These are phyloP conservation scores for Chionographis japonica DNA, from an alignment of 106 monocot genomes.

Conservation along the genomic window DNA sequence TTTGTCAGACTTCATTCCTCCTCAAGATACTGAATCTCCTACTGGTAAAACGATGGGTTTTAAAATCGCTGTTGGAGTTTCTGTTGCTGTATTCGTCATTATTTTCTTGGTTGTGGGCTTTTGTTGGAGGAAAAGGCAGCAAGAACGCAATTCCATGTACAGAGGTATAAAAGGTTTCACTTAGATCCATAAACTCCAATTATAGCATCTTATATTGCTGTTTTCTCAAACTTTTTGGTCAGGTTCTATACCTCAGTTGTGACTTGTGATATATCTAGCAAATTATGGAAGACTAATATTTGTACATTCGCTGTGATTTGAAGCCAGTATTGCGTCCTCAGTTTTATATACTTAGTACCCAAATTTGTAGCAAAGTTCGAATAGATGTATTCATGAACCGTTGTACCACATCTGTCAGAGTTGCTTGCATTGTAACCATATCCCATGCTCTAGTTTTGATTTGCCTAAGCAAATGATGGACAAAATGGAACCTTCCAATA, in stretches of 20 bases:
- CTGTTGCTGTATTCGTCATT: constrained; percentile 17
- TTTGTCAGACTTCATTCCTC: constrained; percentile 38
- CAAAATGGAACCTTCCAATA: no score
- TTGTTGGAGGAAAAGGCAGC: constrained; percentile 24
- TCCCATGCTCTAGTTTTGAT: no score
- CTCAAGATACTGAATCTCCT: not conserved
- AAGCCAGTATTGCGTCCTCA: not conserved
- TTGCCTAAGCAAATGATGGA: no score
- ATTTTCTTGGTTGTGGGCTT: constrained; percentile 21
- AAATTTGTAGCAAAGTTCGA: no score
- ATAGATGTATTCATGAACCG: no score
- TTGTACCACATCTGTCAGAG: no score
- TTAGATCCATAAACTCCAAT: not conserved
- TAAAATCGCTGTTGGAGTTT: constrained; percentile 16
- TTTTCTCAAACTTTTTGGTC: not conserved
- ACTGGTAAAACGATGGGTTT: constrained; percentile 2
- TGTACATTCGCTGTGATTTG: not conserved
- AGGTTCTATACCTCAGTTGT: no score
- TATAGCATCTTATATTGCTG: not conserved
- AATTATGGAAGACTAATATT: no score
- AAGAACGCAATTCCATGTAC: constrained; percentile 17
- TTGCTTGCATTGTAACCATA: no score
- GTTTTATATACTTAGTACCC: not conserved
- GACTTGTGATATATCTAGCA: no score
- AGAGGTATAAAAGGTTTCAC: constrained; percentile 31